phyloP scores from a whole-genome alignment of 192 early-diverging fungal species.

The Thamnidium elegans region DNA sequence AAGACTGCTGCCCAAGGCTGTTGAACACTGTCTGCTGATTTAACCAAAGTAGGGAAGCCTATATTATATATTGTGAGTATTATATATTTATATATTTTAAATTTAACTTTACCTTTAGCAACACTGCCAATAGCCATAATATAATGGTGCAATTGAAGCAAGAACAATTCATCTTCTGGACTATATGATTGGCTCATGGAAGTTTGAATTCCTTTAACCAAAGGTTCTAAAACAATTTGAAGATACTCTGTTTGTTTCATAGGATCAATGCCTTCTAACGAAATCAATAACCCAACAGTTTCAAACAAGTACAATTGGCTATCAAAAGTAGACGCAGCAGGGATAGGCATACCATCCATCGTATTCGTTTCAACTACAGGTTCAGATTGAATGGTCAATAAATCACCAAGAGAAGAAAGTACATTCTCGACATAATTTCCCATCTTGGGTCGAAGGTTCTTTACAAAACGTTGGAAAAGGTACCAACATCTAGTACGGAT shows the following conservation, averaged over 20 bases:
- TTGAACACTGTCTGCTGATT: background rate
- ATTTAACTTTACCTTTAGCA: slow-evolving; percentile 64
- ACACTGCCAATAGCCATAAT: slow-evolving; percentile 83
- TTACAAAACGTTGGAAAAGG: slow-evolving; percentile 82
- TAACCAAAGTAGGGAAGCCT: background rate
- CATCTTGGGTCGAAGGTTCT: slow-evolving; percentile 58
- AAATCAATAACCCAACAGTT: slow-evolving; percentile 87
- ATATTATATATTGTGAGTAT: background rate
- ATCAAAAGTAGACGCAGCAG: slow-evolving; percentile 62
- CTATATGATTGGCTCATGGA: slow-evolving; percentile 65
- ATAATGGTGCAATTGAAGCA: slow-evolving; percentile 77
- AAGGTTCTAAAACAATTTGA: slow-evolving; percentile 72
- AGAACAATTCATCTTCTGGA: slow-evolving; percentile 63
- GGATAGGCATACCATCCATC: slow-evolving; percentile 47
- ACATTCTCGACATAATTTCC: slow-evolving; percentile 62
- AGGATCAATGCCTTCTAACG: slow-evolving; percentile 64
- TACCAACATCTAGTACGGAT: slow-evolving; percentile 85
- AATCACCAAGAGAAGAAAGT: slow-evolving; percentile 59
- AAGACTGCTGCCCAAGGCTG: slow-evolving; percentile 50
- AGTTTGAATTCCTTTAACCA: slow-evolving; percentile 74
- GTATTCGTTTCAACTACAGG: slow-evolving; percentile 42
- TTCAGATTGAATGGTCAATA: slow-evolving; percentile 72
- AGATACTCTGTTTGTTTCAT: slow-evolving; percentile 69
- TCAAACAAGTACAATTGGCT: slow-evolving; percentile 90
- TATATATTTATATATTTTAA: background rate